A percentile compares a stretch with the other conserved stretches of the same genome.
These are phyloP conservation scores for Tylopilus plumbeoviolaceoides DNA, from an alignment of 768 basidiomycete genomes.

Conservation along the genomic window DNA sequence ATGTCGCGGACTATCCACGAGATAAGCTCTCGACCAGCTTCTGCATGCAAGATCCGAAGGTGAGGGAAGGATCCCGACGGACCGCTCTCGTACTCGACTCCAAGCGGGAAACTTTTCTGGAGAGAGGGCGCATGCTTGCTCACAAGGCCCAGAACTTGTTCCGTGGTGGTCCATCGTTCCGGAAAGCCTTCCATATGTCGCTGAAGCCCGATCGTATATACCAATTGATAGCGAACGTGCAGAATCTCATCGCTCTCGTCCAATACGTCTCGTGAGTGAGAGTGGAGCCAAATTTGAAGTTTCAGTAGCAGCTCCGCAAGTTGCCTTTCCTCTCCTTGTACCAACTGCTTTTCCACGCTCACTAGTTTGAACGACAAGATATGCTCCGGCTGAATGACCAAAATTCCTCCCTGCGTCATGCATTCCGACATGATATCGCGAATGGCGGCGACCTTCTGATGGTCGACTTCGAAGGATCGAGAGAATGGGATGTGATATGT, in stretches of 20 bases:
- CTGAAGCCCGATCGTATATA: conserved; percentile 20
- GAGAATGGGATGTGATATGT: conserved; percentile 50
- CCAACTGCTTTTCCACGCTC: conserved; percentile 36
- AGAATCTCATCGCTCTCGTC: too few relatives aligned
- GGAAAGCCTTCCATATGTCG: conserved; percentile 9
- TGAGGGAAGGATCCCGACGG: too few relatives aligned
- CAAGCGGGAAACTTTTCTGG: too few relatives aligned
- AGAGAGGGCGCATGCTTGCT: conserved; percentile 16
- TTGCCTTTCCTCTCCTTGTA: neutral
- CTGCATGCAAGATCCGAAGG: conserved; percentile 18
- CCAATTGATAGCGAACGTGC: too few relatives aligned
- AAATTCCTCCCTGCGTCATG: conserved; percentile 34
- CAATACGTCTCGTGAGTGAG: too few relatives aligned
- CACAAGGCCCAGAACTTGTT: conserved; percentile 5
- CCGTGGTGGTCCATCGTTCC: too few relatives aligned
- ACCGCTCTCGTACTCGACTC: too few relatives aligned
- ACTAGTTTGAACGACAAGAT: conserved; percentile 47
- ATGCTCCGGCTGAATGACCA: conserved; percentile 51
- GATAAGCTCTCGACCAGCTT: conserved; percentile 13
- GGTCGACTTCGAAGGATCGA: conserved; percentile 30
- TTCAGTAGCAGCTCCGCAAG: conserved; percentile 22
- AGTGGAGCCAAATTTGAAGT: conserved; percentile 25
- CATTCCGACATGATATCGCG: conserved; percentile 37
- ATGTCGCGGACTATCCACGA: conserved; percentile 8
- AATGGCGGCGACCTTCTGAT: conserved; percentile 20